phyloP scores from a whole-genome alignment of 1,139 yeast genomes.

The Geotrichum reessii region DNA sequence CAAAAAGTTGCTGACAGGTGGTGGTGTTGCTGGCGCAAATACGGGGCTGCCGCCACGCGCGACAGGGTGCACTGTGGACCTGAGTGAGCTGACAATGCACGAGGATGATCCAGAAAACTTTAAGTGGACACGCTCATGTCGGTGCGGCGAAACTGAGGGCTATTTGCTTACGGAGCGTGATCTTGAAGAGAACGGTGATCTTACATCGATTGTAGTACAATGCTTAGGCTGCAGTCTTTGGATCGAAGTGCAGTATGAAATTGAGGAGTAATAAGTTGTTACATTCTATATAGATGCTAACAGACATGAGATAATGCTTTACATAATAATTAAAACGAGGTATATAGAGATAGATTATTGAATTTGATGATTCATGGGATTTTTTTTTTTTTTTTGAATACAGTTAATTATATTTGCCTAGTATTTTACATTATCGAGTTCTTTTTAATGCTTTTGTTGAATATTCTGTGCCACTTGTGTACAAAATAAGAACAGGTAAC shows the following conservation, averaged over 20 bases:
- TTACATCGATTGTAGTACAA: constrained; percentile 65
- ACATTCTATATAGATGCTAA: not conserved
- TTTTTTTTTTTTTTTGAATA: too few relatives aligned
- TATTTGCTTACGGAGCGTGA: constrained; percentile 57
- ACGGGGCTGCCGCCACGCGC: constrained; percentile 39
- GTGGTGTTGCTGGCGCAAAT: constrained; percentile 43
- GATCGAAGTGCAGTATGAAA: constrained; percentile 67
- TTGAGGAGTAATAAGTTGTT: constrained; percentile 21
- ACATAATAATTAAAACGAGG: too few relatives aligned
- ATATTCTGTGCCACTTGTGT: too few relatives aligned
- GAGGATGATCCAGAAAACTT: constrained; percentile 33
- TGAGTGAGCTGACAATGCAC: constrained; percentile 45
- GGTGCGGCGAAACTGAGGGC: constrained; percentile 57
- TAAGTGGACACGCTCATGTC: constrained; percentile 51
- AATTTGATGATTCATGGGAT: not conserved
- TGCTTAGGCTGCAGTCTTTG: constrained; percentile 79
- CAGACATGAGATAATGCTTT: too few relatives aligned
- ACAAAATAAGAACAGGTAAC: too few relatives aligned
- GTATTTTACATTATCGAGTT: too few relatives aligned
- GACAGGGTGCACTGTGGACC: constrained; percentile 57
- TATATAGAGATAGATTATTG: not conserved
- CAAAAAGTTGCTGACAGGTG: constrained; percentile 39
- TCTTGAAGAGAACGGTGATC: constrained; percentile 48
- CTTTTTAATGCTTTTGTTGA: too few relatives aligned
- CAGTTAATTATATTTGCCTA: too few relatives aligned